These are phyloP conservation scores for Saccharomyces hybrid DNA, from an alignment of 1,139 yeast genomes.

Conservation along the genomic window DNA sequence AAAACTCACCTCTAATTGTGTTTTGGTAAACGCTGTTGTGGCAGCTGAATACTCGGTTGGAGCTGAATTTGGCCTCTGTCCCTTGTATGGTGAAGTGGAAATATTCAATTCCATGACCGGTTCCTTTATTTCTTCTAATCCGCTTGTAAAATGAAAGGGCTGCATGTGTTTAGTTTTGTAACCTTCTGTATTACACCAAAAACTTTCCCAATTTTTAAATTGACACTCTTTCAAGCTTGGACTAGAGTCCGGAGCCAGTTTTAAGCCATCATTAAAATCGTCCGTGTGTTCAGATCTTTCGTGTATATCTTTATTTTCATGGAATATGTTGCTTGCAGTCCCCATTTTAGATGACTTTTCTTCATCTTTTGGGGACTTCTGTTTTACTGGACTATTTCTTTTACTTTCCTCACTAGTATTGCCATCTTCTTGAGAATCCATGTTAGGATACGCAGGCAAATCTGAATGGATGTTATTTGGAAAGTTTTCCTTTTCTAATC, in stretches of 20 bases:
- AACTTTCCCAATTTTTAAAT: background rate
- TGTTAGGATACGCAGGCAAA: background rate
- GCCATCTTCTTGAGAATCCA: background rate
- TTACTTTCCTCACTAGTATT: background rate
- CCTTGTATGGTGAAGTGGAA: background rate
- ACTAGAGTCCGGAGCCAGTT: background rate
- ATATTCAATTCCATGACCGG: background rate
- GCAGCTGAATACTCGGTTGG: background rate
- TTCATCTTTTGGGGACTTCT: background rate
- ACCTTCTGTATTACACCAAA: background rate
- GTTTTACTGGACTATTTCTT: background rate
- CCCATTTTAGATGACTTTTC: background rate
- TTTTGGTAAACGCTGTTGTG: background rate
- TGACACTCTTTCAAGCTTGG: background rate
- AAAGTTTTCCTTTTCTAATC: background rate
- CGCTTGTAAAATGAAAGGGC: background rate
- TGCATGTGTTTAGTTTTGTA: background rate
- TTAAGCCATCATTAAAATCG: background rate
- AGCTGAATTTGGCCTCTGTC: background rate
- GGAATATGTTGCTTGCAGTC: background rate
- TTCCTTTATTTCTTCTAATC: background rate
- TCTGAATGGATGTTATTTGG: background rate
- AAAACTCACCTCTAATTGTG: background rate
- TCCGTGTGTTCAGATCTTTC: background rate
- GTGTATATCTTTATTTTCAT: background rate